phyloP scores from a whole-genome alignment of 306 rosid species.

The Rosa chinensis region DNA sequence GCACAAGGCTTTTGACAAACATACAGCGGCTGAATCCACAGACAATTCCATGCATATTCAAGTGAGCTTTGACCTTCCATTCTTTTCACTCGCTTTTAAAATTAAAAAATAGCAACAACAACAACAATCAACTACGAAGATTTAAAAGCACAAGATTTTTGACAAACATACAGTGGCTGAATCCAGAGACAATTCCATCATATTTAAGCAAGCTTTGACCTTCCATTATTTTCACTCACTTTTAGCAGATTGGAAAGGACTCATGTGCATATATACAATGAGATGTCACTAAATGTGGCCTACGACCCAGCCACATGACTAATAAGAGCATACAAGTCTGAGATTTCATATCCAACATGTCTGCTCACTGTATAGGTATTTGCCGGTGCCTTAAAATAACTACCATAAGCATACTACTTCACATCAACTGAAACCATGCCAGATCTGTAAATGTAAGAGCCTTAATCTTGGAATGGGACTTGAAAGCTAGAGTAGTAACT shows the following conservation, averaged over 20 bases:
- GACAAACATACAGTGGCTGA: slow-evolving; percentile 63
- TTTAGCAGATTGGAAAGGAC: slow-evolving; percentile 66
- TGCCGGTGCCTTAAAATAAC: slow-evolving; percentile 55
- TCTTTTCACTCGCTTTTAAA: slow-evolving; percentile 54
- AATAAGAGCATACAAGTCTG: not conserved
- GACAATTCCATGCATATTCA: slow-evolving; percentile 82
- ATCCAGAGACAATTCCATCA: slow-evolving; percentile 75
- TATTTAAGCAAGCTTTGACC: slow-evolving; percentile 66
- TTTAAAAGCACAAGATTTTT: not conserved
- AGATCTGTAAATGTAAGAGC: slow-evolving; percentile 61
- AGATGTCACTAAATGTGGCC: not conserved
- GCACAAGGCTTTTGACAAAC: slow-evolving; percentile 25
- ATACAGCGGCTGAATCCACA: slow-evolving; percentile 70
- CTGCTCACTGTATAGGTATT: slow-evolving; percentile 65
- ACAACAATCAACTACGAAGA: too few relatives aligned
- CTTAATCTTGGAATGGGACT: slow-evolving; percentile 68
- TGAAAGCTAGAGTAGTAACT: slow-evolving; percentile 57
- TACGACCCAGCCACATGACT: not conserved
- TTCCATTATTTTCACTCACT: slow-evolving; percentile 59
- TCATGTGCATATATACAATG: slow-evolving; percentile 50
- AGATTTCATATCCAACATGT: not conserved
- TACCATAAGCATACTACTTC: slow-evolving; percentile 54
- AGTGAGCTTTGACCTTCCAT: slow-evolving; percentile 68
- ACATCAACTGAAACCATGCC: slow-evolving; percentile 75
- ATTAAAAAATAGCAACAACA: not conserved